Conservation (phyloP, 148 eudicot species). For the Camellia sinensis region DNA sequence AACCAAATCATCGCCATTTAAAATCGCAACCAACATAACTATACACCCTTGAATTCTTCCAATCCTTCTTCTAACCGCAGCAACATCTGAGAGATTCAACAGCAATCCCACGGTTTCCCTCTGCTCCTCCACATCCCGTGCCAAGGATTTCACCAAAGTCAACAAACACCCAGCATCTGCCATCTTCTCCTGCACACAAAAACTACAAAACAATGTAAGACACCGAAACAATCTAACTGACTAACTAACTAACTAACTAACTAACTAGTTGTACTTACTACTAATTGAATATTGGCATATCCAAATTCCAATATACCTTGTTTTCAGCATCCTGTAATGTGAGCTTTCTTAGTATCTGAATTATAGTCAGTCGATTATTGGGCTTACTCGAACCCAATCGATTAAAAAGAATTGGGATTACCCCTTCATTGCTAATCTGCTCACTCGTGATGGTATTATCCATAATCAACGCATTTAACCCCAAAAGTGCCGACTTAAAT, state of each 20-base stretch:
- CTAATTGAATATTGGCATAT: background rate
- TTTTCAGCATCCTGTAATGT: constrained; percentile 33
- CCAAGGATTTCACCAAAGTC: constrained; percentile 66
- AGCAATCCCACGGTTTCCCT: constrained; percentile 80
- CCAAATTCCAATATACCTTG: constrained; percentile 44
- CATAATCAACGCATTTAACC: constrained; percentile 35
- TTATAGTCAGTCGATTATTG: constrained; percentile 47
- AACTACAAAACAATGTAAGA: background rate
- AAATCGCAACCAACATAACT: constrained; percentile 71
- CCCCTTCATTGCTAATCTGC: constrained; percentile 62
- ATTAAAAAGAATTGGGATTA: constrained; percentile 56
- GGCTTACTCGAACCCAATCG: constrained; percentile 55
- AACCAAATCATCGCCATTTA: constrained; percentile 62
- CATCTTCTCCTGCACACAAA: constrained; percentile 68
- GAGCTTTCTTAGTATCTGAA: constrained; percentile 56
- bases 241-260: no score
- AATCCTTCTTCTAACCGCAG: constrained; percentile 54
- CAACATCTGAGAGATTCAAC: constrained; percentile 47
- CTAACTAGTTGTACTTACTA: background rate
- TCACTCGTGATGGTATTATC: constrained; percentile 47
- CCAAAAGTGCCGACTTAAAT: constrained; percentile 45
- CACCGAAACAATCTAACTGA: background rate
- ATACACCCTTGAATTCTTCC: constrained; percentile 89
- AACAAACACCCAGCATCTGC: constrained; percentile 52
- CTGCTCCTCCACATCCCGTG: constrained; percentile 60